phyloP scores from a whole-genome alignment of 192 early-diverging fungal genomes.

The Umbelopsis isabellina region DNA sequence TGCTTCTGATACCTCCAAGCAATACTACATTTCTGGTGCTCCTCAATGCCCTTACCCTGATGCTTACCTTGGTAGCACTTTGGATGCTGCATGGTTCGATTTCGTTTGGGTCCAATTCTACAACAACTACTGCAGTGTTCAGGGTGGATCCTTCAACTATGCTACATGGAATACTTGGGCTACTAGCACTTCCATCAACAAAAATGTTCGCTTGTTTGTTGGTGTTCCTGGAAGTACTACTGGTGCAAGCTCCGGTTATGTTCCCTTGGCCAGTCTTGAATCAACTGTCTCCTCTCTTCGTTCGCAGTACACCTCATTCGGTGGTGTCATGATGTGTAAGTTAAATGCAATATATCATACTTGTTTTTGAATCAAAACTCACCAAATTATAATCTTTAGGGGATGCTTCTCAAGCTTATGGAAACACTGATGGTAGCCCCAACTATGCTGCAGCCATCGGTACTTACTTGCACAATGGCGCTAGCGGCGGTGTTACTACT shows the following conservation, averaged over 20 bases:
- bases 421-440: constrained; percentile 44
- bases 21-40: constrained; percentile 67
- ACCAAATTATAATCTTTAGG: neutral
- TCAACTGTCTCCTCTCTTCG: constrained; percentile 53
- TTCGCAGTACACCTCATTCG: constrained; percentile 58
- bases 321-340: constrained; percentile 71
- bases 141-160: constrained; percentile 67
- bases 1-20: constrained; percentile 46
- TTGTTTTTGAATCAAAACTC: neutral
- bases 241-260: constrained; percentile 65
- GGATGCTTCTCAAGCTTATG: constrained; percentile 66
- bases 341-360: neutral
- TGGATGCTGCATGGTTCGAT: constrained; percentile 64
- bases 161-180: constrained; percentile 75
- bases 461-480: constrained; percentile 16
- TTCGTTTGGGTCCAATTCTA: constrained; percentile 81
- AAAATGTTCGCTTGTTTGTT: constrained; percentile 65
- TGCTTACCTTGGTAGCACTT: constrained; percentile 59
- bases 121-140: constrained; percentile 75
- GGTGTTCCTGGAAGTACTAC: constrained; percentile 68
- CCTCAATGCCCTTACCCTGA: constrained; percentile 84
- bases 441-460: constrained; percentile 33
- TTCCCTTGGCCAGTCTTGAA: constrained; percentile 46
- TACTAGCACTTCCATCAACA: constrained; percentile 58
- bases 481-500: neutral